Evolutionary conservation across 495 filamentous ascomycete species (phyloP).

Genomic region (Penicillium mononematosum): DNA sequence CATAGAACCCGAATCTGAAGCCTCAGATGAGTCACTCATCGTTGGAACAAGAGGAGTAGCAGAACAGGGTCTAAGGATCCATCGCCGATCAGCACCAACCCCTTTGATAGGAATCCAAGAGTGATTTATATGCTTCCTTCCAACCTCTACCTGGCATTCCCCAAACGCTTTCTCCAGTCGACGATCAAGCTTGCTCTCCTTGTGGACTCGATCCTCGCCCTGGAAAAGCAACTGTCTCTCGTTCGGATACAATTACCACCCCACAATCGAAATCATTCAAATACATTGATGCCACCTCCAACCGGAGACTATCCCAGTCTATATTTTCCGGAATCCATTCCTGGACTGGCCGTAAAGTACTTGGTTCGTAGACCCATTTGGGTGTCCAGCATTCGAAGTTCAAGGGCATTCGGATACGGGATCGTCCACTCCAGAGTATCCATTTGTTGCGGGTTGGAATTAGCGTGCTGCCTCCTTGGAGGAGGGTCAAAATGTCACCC

Average conservation of each 20-base stretch:
- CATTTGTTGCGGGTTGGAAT: slow-evolving; percentile 13
- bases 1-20: neutral
- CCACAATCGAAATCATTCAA: slow-evolving; percentile 12
- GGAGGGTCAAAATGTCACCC: slow-evolving; percentile 6
- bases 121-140: slow-evolving; percentile 6
- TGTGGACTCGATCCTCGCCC: slow-evolving; percentile 6
- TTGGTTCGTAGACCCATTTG: slow-evolving; percentile 9
- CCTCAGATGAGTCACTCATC: neutral
- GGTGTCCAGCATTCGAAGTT: slow-evolving; percentile 12
- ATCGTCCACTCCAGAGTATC: slow-evolving; percentile 11
- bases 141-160: slow-evolving; percentile 7
- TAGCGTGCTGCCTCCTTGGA: slow-evolving; percentile 9
- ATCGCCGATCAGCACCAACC: slow-evolving; percentile 8
- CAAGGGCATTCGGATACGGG: slow-evolving; percentile 4
- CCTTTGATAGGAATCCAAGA: slow-evolving; percentile 12
- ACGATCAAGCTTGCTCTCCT: slow-evolving; percentile 8
- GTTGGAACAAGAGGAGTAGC: slow-evolving; percentile 12
- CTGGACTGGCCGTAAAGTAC: neutral
- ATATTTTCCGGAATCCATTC: slow-evolving; percentile 10
- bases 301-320: slow-evolving; percentile 13
- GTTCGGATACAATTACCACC: slow-evolving; percentile 9
- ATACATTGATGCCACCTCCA: slow-evolving; percentile 13
- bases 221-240: slow-evolving; percentile 10
- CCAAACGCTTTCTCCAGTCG: slow-evolving; percentile 1
- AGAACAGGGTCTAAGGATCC: slow-evolving; percentile 6